Evolutionary conservation across 192 early-diverging fungal genomes (phyloP).

Genomic region (Coemansia sp.): DNA sequence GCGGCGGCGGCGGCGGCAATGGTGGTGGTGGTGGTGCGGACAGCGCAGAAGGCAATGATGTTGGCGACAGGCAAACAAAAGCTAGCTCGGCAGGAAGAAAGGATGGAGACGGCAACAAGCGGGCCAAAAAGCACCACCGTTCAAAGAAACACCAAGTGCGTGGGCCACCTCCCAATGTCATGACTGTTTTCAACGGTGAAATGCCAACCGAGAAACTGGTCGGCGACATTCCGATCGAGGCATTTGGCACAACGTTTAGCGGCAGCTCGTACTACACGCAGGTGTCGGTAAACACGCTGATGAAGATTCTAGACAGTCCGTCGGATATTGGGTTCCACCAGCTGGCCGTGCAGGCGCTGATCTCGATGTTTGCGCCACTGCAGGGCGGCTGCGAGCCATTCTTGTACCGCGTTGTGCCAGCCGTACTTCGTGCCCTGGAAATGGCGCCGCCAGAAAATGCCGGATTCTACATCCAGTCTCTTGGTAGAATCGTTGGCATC

Average conservation of each 20-base stretch:
- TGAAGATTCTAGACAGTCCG: slow-evolving; percentile 86
- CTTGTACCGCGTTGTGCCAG: slow-evolving; percentile 71
- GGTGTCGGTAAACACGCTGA: slow-evolving; percentile 85
- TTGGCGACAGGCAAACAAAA: not conserved
- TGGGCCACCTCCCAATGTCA: slow-evolving; percentile 25
- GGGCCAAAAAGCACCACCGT: not conserved
- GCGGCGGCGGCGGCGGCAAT: slow-evolving; percentile 55
- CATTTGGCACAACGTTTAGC: slow-evolving; percentile 31
- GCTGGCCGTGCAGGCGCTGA: slow-evolving; percentile 87
- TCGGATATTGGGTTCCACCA: slow-evolving; percentile 81
- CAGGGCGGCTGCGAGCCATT: slow-evolving; percentile 15
- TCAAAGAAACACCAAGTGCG: not conserved
- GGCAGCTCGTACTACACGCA: slow-evolving; percentile 88
- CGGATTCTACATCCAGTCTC: slow-evolving; percentile 88
- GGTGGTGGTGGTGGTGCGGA: not conserved
- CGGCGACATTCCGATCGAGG: slow-evolving; percentile 29
- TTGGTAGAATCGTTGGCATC: slow-evolving; percentile 81
- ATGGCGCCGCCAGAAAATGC: slow-evolving; percentile 74
- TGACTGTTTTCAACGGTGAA: slow-evolving; percentile 31
- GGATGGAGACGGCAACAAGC: slow-evolving; percentile 1
- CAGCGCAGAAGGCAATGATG: not conserved
- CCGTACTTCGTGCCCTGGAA: slow-evolving; percentile 85
- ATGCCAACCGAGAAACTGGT: slow-evolving; percentile 26
- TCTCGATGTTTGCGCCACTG: slow-evolving; percentile 90
- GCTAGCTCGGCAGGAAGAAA: slow-evolving; percentile 4